These are phyloP conservation scores for Schizophyllum amplum DNA, from an alignment of 1,284 basidiomycete species.

Conservation along the genomic window DNA sequence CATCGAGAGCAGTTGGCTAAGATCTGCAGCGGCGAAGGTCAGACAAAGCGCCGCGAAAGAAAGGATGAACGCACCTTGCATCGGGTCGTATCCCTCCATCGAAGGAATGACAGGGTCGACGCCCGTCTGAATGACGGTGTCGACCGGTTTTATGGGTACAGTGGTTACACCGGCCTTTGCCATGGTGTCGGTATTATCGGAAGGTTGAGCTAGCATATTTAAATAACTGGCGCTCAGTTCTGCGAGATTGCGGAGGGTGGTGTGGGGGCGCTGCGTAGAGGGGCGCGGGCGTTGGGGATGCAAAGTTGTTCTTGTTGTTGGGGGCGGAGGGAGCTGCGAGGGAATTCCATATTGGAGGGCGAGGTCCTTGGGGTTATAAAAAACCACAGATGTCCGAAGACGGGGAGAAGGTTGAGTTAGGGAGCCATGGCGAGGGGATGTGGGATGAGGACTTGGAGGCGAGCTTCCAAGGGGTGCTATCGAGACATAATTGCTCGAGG, in stretches of 20 bases:
- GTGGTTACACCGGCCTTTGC: background rate
- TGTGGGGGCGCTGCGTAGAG: background rate
- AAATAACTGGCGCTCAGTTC: slow-evolving; percentile 11
- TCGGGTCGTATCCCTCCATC: slow-evolving; percentile 2
- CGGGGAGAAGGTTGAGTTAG: slow-evolving; percentile 28
- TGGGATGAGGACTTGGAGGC: slow-evolving; percentile 28
- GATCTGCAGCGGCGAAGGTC: background rate
- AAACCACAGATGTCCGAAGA: slow-evolving; percentile 30
- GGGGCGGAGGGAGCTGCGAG: slow-evolving; percentile 8
- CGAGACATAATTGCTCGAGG: slow-evolving; percentile 6
- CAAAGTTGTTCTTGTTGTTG: background rate
- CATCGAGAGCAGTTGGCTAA: slow-evolving; percentile 9
- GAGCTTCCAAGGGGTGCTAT: slow-evolving; percentile 27
- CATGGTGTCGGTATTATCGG: slow-evolving; percentile 1
- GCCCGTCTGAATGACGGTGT: background rate
- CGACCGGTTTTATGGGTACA: background rate
- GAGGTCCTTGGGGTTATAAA: slow-evolving; percentile 9
- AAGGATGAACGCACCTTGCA: slow-evolving; percentile 3
- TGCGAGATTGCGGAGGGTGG: slow-evolving; percentile 3
- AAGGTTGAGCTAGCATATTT: slow-evolving; percentile 12
- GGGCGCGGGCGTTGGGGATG: background rate
- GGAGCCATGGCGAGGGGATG: slow-evolving; percentile 24
- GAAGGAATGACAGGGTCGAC: background rate
- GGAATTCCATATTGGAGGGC: slow-evolving; percentile 16
- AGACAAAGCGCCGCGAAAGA: slow-evolving; percentile 4